phyloP scores from a whole-genome alignment of 805 yeast species.

The Cyberlindnera misumaiensis region DNA sequence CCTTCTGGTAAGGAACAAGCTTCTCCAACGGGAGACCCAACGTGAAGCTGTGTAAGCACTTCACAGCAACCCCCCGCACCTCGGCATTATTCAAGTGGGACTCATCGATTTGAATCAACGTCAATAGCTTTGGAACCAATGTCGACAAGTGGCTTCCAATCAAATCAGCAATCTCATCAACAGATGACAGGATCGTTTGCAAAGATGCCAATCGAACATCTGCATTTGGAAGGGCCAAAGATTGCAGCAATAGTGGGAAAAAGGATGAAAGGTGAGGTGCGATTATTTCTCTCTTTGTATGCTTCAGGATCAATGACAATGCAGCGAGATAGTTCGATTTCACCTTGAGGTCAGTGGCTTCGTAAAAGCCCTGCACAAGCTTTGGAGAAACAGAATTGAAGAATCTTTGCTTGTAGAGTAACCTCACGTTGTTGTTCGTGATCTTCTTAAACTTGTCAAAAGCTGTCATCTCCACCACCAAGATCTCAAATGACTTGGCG shows the following conservation, averaged over 20 bases:
- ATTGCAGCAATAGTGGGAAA: slow-evolving; percentile 65
- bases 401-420: slow-evolving; percentile 74
- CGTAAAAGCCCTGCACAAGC: slow-evolving; percentile 41
- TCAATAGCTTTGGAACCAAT: slow-evolving; percentile 48
- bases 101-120: slow-evolving; percentile 18
- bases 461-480: slow-evolving; percentile 61
- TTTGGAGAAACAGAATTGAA: slow-evolving; percentile 55
- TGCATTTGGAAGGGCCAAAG: slow-evolving; percentile 37
- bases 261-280: slow-evolving; percentile 56
- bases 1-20: slow-evolving; percentile 41
- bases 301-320: slow-evolving; percentile 58
- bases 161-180: slow-evolving; percentile 48
- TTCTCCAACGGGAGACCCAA: slow-evolving; percentile 32
- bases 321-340: slow-evolving; percentile 56
- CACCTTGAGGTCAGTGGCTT: slow-evolving; percentile 16
- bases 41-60: slow-evolving; percentile 45
- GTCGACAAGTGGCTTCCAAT: slow-evolving; percentile 48
- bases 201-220: slow-evolving; percentile 55
- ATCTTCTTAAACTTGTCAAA: slow-evolving; percentile 41
- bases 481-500: slow-evolving; percentile 53
- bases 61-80: slow-evolving; percentile 51
- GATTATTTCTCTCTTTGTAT: slow-evolving; percentile 56
- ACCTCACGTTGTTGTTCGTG: slow-evolving; percentile 51
- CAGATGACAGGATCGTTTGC: slow-evolving; percentile 48
- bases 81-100: slow-evolving; percentile 32